phyloP scores from a whole-genome alignment of 345 rosid genomes.

The Citrus mangshanensis region DNA sequence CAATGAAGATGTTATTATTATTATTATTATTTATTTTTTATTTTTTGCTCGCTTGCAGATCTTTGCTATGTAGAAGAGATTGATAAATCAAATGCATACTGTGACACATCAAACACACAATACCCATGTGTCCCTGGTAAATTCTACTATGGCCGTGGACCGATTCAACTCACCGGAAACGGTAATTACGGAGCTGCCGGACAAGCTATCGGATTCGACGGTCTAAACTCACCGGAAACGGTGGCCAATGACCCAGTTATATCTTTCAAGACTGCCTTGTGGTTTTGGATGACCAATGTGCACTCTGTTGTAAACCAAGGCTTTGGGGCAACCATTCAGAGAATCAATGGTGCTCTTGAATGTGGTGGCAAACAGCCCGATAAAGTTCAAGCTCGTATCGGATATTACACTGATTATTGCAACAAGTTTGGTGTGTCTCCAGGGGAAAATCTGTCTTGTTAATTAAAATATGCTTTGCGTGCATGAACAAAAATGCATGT shows the following conservation, averaged over 20 bases:
- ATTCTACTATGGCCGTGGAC: constrained; percentile 64
- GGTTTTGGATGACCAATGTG: constrained; percentile 67
- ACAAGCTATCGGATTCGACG: constrained; percentile 42
- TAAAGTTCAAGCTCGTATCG: not conserved
- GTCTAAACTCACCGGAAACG: constrained; percentile 52
- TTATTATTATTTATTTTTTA: not conserved
- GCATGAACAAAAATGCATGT: not conserved
- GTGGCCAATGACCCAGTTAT: constrained; percentile 52
- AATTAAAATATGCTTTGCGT: not conserved
- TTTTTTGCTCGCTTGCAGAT: constrained; percentile 22
- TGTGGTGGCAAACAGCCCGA: not conserved
- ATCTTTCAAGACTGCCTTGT: constrained; percentile 61
- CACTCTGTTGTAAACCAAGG: constrained; percentile 53
- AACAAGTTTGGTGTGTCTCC: not conserved
- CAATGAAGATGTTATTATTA: not conserved
- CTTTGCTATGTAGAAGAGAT: constrained; percentile 61
- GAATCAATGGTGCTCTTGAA: constrained; percentile 3
- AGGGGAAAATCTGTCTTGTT: not conserved
- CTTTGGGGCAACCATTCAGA: not conserved
- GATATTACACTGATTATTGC: constrained; percentile 1
- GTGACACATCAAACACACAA: constrained; percentile 35
- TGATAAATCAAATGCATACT: constrained; percentile 40
- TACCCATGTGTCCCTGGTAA: constrained; percentile 55
- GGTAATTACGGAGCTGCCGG: constrained; percentile 68
- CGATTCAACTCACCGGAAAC: constrained; percentile 65